phyloP scores from a whole-genome alignment of 441 rosid species.

The Dalechampia spathulata region DNA sequence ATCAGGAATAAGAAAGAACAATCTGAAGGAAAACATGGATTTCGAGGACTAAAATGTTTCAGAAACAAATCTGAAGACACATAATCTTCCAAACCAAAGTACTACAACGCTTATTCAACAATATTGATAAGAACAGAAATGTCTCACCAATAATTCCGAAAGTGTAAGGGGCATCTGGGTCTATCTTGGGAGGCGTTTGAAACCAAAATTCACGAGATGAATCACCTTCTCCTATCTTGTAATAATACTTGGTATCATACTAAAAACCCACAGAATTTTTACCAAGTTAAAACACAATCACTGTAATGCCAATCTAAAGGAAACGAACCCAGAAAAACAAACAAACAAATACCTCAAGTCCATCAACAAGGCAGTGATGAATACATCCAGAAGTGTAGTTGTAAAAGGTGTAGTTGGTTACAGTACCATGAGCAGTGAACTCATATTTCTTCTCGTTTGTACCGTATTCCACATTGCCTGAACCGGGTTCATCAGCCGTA shows the following conservation, averaged over 20 bases:
- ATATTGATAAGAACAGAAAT: too few relatives aligned
- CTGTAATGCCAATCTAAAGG: neutral
- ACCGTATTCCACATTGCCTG: constrained; percentile 48
- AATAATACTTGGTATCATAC: constrained; percentile 44
- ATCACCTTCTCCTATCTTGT: constrained; percentile 34
- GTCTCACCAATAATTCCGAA: constrained; percentile 46
- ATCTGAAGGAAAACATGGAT: neutral
- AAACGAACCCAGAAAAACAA: neutral
- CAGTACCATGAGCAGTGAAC: constrained; percentile 46
- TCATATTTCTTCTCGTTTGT: constrained; percentile 33
- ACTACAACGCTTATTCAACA: neutral
- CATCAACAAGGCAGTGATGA: constrained; percentile 69
- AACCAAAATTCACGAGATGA: constrained; percentile 45
- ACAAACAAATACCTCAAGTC: constrained; percentile 49
- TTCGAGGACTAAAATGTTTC: constrained; percentile 3
- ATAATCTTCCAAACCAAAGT: neutral
- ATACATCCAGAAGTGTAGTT: constrained; percentile 68
- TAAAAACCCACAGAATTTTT: constrained; percentile 16
- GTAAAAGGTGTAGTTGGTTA: constrained; percentile 56
- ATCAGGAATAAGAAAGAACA: constrained; percentile 4
- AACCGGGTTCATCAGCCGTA: constrained; percentile 59
- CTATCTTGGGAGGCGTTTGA: constrained; percentile 36
- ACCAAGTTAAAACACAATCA: constrained; percentile 1
- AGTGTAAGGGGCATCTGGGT: constrained; percentile 36
- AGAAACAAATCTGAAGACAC: neutral